Evolutionary conservation across 2,329 filamentous ascomycete genomes (phyloP).

Genomic region (Mollisiaceae sp.): DNA sequence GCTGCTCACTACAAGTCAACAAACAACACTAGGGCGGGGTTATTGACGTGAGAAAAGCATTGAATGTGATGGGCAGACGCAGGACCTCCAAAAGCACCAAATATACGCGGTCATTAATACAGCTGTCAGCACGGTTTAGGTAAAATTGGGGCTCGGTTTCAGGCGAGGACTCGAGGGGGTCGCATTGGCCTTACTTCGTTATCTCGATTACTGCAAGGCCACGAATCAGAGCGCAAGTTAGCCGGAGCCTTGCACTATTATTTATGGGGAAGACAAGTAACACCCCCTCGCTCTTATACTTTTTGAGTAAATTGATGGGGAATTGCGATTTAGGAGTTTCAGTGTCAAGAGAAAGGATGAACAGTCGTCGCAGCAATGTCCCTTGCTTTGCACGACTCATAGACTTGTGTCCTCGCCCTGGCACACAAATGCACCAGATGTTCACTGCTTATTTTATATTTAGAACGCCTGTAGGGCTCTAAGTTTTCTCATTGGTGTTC

Average conservation of each 20-base stretch:
- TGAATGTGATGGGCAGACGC: not conserved
- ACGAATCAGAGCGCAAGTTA: not conserved
- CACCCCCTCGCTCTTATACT: no score
- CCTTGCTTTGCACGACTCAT: no score
- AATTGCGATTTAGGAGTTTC: no score
- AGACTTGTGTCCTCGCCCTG: no score
- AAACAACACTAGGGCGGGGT: not conserved
- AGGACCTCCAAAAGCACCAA: not conserved
- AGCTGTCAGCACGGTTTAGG: constrained; percentile 1
- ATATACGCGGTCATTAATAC: constrained; percentile 8
- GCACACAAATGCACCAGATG: no score
- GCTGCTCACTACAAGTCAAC: constrained; percentile 2
- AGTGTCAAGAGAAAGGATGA: no score
- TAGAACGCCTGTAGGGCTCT: no score
- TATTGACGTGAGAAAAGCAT: not conserved
- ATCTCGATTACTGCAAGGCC: not conserved
- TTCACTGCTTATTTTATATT: no score
- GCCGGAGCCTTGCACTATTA: not conserved
- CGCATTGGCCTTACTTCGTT: not conserved
- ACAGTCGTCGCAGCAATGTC: no score
- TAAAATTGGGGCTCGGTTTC: constrained; percentile 2
- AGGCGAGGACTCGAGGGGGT: not conserved
- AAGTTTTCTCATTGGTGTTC: no score
- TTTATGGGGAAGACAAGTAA: not conserved
- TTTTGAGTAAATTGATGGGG: no score